phyloP scores from a whole-genome alignment of 2,329 filamentous ascomycete genomes.

The Colletotrichum falcatum region DNA sequence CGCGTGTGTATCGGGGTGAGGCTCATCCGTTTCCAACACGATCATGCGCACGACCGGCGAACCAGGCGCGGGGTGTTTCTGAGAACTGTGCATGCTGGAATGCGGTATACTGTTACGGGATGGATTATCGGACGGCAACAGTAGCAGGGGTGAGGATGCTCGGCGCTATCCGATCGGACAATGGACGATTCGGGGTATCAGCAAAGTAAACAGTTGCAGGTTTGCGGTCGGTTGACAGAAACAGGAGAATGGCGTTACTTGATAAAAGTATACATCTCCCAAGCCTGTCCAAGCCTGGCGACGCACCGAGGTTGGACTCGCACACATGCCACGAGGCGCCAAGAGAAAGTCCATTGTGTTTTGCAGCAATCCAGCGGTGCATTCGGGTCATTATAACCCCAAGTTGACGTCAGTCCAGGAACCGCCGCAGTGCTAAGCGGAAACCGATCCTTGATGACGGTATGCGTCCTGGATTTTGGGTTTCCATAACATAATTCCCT shows the following conservation, averaged over 20 bases:
- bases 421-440: slow-evolving; percentile 29
- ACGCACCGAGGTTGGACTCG: slow-evolving; percentile 20
- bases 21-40: slow-evolving; percentile 69
- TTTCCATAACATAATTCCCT: slow-evolving; percentile 42
- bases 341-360: background rate
- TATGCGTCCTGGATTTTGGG: slow-evolving; percentile 10
- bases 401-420: slow-evolving; percentile 33
- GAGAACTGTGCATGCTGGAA: slow-evolving; percentile 14
- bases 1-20: slow-evolving; percentile 62
- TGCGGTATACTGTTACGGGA: background rate
- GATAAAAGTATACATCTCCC: background rate
- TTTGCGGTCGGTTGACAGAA: slow-evolving; percentile 4
- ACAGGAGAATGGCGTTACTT: slow-evolving; percentile 20
- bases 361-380: slow-evolving; percentile 4
- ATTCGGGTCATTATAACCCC: background rate
- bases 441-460: slow-evolving; percentile 26
- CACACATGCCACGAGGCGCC: slow-evolving; percentile 5
- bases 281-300: background rate
- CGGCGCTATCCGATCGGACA: background rate
- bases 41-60: slow-evolving; percentile 53
- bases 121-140: background rate
- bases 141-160: background rate
- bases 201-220: background rate
- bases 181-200: background rate
- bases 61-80: slow-evolving; percentile 32